These are phyloP conservation scores for Fusarium graminum DNA, from an alignment of 2,329 filamentous ascomycete genomes.

Conservation along the genomic window DNA sequence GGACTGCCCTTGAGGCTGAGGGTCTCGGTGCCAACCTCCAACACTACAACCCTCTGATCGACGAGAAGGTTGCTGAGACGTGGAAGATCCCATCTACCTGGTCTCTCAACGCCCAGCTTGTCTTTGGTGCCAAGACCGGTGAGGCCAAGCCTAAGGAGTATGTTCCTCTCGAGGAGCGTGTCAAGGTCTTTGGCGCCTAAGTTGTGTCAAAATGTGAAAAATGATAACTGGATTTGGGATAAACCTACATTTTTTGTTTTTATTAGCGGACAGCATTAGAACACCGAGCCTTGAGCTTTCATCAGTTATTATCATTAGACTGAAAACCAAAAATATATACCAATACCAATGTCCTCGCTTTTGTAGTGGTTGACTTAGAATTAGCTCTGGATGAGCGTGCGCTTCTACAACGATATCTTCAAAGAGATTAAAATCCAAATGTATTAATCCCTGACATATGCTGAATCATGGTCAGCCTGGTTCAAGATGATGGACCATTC, in stretches of 20 bases:
- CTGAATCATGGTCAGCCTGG: neutral
- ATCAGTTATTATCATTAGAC: slow-evolving; percentile 5
- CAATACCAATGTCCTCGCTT: neutral
- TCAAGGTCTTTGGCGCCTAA: slow-evolving; percentile 73
- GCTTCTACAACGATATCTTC: neutral
- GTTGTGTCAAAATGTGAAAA: slow-evolving; percentile 20
- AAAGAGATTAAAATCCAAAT: neutral
- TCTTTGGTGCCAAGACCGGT: slow-evolving; percentile 77
- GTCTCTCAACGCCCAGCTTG: slow-evolving; percentile 85
- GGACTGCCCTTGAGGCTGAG: slow-evolving; percentile 85
- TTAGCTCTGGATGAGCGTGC: neutral
- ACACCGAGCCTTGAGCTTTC: slow-evolving; percentile 8
- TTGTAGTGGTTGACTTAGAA: neutral
- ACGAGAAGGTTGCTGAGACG: slow-evolving; percentile 74
- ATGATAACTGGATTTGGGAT: slow-evolving; percentile 14
- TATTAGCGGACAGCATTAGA: slow-evolving; percentile 31
- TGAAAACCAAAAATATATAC: slow-evolving; percentile 5
- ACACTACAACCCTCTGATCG: slow-evolving; percentile 91
- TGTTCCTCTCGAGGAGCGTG: slow-evolving; percentile 72
- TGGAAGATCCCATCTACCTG: slow-evolving; percentile 81
- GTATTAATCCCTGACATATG: neutral
- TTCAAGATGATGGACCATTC: neutral
- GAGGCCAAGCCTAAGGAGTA: slow-evolving; percentile 73
- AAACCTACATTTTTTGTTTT: slow-evolving; percentile 17
- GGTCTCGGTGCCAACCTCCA: slow-evolving; percentile 90